Base-by-base conservation (phyloP, 225 moss, liverwort and hornwort species). In the Sphagnum contortum region DNA sequence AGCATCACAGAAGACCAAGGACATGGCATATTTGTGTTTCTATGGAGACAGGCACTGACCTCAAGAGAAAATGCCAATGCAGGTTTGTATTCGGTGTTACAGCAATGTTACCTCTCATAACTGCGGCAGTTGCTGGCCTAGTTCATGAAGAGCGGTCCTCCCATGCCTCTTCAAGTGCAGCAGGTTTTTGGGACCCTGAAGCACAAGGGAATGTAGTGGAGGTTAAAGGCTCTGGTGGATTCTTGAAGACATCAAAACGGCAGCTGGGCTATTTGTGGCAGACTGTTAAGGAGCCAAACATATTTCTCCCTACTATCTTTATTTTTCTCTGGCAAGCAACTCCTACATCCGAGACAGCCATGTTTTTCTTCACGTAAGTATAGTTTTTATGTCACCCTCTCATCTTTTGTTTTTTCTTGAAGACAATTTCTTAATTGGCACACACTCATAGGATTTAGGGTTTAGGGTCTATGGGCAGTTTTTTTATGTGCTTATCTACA, bases 241-340 rank as follows among this genome's bases (percentile, higher is more conserved):
- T 93, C 47, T 50, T 93, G 12, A 70, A 73, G 62, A 68, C 82
- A 13, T 87, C 93, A 4, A 86, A 74, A 65, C 74, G 82, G 3
- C 98, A 98, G 76, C 80, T 93, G 69, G 71, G 69, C 58, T 89
- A 81, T 66, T 63, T 98, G 76, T 91, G 91, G 98, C 81, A 86
- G 72, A 93, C 98, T 10, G 83, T 89, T 57, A 93, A 88, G 73
- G 98, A 98, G 68, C 91, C 98, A 29, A 91, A 74, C 68, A 98
- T 98, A 57, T 88, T 93, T 47, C 76, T 92, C 73, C 98, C 98
- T 14, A 98, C 98, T 50, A 74, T 93, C 9, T 98, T 98, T 68
- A 98, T 98, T 62, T 93, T 93, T 65, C 59, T 98, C 70, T 98
- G 98, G 98, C 98, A 98, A 80, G 87, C 98, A 56, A 93, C 98